Base-by-base conservation (phyloP, 257 asterid species). In the Perilla frutescens region DNA sequence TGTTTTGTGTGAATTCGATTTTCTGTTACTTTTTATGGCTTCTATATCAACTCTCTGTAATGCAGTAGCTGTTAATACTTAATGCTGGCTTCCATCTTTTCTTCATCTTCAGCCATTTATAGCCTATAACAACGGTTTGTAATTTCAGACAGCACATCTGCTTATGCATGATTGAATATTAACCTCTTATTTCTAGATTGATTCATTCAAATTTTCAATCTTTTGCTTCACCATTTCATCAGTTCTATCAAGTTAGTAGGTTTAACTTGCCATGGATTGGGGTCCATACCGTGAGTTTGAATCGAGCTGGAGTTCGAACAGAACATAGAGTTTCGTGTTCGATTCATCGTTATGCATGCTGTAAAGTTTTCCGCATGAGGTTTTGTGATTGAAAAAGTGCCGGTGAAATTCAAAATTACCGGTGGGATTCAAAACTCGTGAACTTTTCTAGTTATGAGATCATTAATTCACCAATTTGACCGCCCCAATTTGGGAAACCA, bases 21-120 rank as follows among this genome's bases (percentile, higher is more conserved):
- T 34, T 57, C 34, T 51, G 68, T 67, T 55, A 7, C 20, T 39
- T 31, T 14, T 58, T 43, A 5, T 39, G 62, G 48, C 56, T 72
- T 67, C 44, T 60, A 50, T 58, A 6, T 40, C 12, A 47, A 53
- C 54, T n/a, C 53, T 77, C 32, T 63, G 74, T 73, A 53, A 31
- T 44, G 70, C 55, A 43, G 43, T 81, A 63, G 67, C 34, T 73
- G 76, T 68, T 49, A 36, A 68, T 60, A 13, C 48, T 68, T 49
- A 36, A 68, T 60, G 9, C 48, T 50, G 43, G 43, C 56, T 29
- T 14, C 20, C 8, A 1, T 71, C 62, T n/a, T 44, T 12, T 31
- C 47, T 29, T 51, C 48, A 20, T 67, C 68, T 37, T 47, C 32
- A 34, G 54, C 26, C 55, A 50, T 37, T 3, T 53, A 71, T 70